Percentiles rank a stretch among this genome's conserved stretches.
phyloP scores from a whole-genome alignment of 2,329 filamentous ascomycete species.

The Microdochium paspali region DNA sequence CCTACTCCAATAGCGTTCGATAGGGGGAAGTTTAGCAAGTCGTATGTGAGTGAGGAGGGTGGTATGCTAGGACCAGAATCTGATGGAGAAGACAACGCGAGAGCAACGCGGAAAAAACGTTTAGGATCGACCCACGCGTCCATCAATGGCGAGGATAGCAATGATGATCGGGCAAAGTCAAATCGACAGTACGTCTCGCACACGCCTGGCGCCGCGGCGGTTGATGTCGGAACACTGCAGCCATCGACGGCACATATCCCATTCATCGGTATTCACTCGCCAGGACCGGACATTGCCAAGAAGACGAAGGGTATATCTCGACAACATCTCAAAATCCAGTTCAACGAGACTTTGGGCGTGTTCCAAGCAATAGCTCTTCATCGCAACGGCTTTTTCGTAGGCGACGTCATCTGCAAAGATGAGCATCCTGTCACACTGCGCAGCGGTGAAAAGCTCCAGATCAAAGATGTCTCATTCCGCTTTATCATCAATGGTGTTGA shows the following conservation, averaged over 20 bases:
- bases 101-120: constrained; percentile 35
- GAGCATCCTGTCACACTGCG: constrained; percentile 47
- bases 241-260: constrained; percentile 54
- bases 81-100: constrained; percentile 40
- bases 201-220: constrained; percentile 46
- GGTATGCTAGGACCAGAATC: constrained; percentile 58
- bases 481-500: constrained; percentile 62
- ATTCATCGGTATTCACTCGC: constrained; percentile 65
- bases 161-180: constrained; percentile 25
- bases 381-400: constrained; percentile 59
- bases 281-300: constrained; percentile 47
- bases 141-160: constrained; percentile 29
- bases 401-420: constrained; percentile 17
- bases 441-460: constrained; percentile 59
- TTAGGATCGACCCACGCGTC: constrained; percentile 31
- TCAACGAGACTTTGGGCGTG: constrained; percentile 49
- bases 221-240: constrained; percentile 49
- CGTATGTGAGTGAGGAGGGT: constrained; percentile 60
- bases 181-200: constrained; percentile 53
- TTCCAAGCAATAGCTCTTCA: constrained; percentile 57
- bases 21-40: constrained; percentile 48
- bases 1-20: constrained; percentile 40
- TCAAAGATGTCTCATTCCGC: constrained; percentile 59
- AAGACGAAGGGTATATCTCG: constrained; percentile 67
- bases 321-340: constrained; percentile 63